phyloP scores from a whole-genome alignment of 495 filamentous ascomycete species.

The Clohesyomyces aquaticus region DNA sequence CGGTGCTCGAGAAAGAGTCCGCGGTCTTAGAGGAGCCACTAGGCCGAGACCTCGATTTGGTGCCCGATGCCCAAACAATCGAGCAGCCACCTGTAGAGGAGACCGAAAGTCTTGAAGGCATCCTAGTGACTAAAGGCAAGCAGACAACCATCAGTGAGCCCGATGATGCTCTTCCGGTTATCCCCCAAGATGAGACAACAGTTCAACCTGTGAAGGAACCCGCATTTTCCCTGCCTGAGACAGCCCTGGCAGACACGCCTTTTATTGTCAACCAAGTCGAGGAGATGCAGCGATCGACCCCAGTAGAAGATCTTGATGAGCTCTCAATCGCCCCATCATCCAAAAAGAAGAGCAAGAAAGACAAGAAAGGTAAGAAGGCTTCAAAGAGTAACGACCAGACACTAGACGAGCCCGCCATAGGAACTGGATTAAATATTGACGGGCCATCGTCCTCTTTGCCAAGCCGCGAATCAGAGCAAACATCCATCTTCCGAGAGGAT shows the following conservation, averaged over 20 bases:
- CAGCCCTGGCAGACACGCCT: not conserved
- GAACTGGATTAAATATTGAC: not conserved
- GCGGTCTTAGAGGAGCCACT: constrained; percentile 5
- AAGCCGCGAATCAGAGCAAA: not conserved
- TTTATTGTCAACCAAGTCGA: not conserved
- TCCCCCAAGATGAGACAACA: not conserved
- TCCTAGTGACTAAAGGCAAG: not conserved
- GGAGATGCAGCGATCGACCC: not conserved
- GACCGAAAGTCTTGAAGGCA: not conserved
- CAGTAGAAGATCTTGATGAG: not conserved
- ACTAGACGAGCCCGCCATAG: not conserved
- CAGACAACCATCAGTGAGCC: not conserved
- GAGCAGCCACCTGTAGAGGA: not conserved
- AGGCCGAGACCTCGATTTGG: not conserved
- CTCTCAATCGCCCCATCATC: constrained; percentile 5
- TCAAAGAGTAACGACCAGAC: constrained; percentile 6
- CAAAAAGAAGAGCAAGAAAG: constrained; percentile 34
- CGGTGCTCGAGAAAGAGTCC: constrained; percentile 54
- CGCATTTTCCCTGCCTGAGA: not conserved
- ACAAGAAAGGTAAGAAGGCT: constrained; percentile 30
- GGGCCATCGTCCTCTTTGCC: not conserved
- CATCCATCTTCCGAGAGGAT: not conserved
- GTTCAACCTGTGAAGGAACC: not conserved
- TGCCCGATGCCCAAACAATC: not conserved
- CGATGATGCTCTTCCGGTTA: not conserved